Base-by-base conservation (phyloP, 768 basidiomycete species). In the Arthromyces matolae region DNA sequence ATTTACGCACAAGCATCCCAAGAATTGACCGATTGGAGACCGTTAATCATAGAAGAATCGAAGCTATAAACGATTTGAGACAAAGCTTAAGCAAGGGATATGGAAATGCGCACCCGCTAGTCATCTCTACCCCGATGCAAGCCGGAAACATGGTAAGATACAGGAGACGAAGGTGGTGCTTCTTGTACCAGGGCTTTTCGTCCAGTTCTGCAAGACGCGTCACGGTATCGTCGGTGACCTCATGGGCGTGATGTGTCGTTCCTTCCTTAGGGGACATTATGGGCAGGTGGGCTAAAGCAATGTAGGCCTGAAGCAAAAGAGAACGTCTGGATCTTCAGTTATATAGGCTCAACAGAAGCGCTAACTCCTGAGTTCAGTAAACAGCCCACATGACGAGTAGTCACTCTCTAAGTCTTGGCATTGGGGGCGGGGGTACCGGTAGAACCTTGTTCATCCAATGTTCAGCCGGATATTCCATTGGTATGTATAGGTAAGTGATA, bases 11-110 rank as follows among this genome's bases (percentile, higher is more conserved):
- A 82, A 4, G 63, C 64, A 52, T 77, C 69, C 79, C 79, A 83
- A 0, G 78, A 75, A 18, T 72, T 61, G 3, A 83, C 79, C 0
- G 79, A 77, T 60, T 83, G 81, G 33, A 83, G 56, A 29, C 79
- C 80, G 55, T 80, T 82, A 57, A 83, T 68, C 79, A 83, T 82
- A 4, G 79, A 79, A 0, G 78, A 75, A 47, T 81, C 79, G 54
- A 78, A 81, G 2, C 78, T 81, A 38, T 12, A 24, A 6, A 41
- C 25, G 6, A 32, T 8, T 9, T 22, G 5, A 44, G 24, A 36
- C 19, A 20, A 44, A 47, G 22, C 29, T 13, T 8, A 36, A 12
- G n/a, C n/a, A n/a, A n/a, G n/a, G n/a, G n/a, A n/a, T n/a, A n/a
- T n/a, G n/a, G n/a, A n/a, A n/a, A n/a, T n/a, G n/a, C 71, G 42